These are phyloP conservation scores for Yamadazyma songkhlaensis DNA, from an alignment of 1,139 yeast species.

Conservation along the genomic window DNA sequence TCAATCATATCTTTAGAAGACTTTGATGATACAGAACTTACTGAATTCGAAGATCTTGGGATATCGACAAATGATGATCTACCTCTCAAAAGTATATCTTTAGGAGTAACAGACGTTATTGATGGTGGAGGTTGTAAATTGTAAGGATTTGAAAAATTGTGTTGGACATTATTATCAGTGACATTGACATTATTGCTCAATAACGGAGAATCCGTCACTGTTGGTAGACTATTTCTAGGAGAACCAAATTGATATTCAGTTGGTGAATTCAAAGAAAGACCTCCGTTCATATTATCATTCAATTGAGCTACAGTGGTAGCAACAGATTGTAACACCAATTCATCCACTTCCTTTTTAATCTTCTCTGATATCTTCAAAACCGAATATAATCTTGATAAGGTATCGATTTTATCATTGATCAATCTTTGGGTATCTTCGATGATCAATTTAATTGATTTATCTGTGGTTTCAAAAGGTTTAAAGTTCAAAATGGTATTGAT, in stretches of 20 bases:
- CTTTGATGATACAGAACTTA: slow-evolving; percentile 19
- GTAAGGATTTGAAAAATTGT: slow-evolving; percentile 5
- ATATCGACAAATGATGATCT: slow-evolving; percentile 18
- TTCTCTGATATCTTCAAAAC: slow-evolving; percentile 76
- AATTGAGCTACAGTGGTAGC: slow-evolving; percentile 59
- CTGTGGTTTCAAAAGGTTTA: slow-evolving; percentile 57
- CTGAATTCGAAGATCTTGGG: slow-evolving; percentile 17
- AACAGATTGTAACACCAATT: slow-evolving; percentile 63
- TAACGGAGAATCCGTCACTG: not conserved
- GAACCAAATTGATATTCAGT: slow-evolving; percentile 4
- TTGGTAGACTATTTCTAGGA: not conserved
- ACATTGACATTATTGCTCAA: not conserved
- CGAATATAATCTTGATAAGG: slow-evolving; percentile 73
- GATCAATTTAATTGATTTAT: slow-evolving; percentile 60
- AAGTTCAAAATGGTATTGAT: slow-evolving; percentile 54
- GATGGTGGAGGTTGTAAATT: slow-evolving; percentile 12
- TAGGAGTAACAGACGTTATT: slow-evolving; percentile 32
- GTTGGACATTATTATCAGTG: not conserved
- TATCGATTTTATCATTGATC: slow-evolving; percentile 66
- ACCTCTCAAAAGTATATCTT: slow-evolving; percentile 36
- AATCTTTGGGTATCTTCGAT: slow-evolving; percentile 66
- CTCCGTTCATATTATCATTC: slow-evolving; percentile 33
- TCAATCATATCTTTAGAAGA: slow-evolving; percentile 24
- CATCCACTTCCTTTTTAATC: slow-evolving; percentile 79
- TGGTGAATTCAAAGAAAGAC: slow-evolving; percentile 10